phyloP scores from a whole-genome alignment of 176 grass and related monocot genomes.

The Raddia distichophylla region DNA sequence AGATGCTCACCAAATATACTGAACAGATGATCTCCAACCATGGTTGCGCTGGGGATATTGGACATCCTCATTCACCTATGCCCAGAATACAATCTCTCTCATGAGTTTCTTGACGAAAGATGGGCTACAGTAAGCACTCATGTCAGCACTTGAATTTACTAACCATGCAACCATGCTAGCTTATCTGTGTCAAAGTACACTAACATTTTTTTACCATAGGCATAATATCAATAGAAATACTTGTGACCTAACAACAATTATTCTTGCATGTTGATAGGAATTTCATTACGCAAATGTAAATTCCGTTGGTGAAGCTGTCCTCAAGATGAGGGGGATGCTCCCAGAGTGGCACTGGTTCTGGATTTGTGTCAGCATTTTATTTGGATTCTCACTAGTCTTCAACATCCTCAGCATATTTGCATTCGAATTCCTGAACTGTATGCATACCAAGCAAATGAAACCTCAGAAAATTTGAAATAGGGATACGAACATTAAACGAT shows the following conservation, averaged over 20 bases:
- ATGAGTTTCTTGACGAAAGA: slow-evolving; percentile 68
- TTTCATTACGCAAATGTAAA: slow-evolving; percentile 47
- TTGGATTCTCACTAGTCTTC: slow-evolving; percentile 62
- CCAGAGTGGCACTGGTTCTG: slow-evolving; percentile 79
- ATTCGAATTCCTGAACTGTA: no score
- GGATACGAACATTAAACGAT: no score
- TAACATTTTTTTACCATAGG: neutral
- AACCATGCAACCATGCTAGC: neutral
- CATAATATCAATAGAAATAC: neutral
- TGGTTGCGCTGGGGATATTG: slow-evolving; percentile 64
- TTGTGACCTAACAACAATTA: neutral
- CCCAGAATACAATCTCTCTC: slow-evolving; percentile 47
- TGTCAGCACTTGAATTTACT: neutral
- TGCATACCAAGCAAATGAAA: no score
- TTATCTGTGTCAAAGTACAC: neutral
- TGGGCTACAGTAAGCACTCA: slow-evolving; percentile 64
- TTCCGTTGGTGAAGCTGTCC: slow-evolving; percentile 65
- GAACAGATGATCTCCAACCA: slow-evolving; percentile 56
- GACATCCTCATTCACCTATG: slow-evolving; percentile 58
- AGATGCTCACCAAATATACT: neutral
- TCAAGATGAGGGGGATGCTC: slow-evolving; percentile 56
- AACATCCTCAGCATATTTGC: slow-evolving; percentile 67
- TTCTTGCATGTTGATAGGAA: slow-evolving; percentile 43
- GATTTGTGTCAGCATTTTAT: slow-evolving; percentile 58
- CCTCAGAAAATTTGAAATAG: no score